Base-by-base conservation (phyloP, 1,284 basidiomycete genomes). In the Leccinum insolens region DNA sequence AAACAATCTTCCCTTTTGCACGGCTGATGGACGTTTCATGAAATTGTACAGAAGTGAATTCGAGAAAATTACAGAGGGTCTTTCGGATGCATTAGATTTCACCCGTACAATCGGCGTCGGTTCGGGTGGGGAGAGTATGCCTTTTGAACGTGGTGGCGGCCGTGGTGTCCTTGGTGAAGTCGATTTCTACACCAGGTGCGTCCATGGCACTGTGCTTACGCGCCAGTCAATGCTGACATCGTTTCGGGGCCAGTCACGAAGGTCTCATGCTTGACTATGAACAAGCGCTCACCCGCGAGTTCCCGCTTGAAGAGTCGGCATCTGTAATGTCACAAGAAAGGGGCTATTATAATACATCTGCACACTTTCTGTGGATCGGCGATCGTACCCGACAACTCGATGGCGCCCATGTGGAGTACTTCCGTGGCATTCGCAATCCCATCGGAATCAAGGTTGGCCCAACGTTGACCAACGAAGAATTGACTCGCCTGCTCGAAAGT, bases 381-480 rank as follows among this genome's bases (percentile, higher is more conserved):
- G 97, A 99, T 81, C 88, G 97, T 62, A 99, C 97, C n/a, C 84
- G 97, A 59, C 95, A 98, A 80, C 82, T 98, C 3, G 89, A 91
- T 68, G 95, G 95, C 17, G 97, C 96, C 1, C 97, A 99, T 77
- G 90, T 98, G 39, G 97, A 99, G 82, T 97, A 96, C 80, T 96
- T 97, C 80, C 84, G 95, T 62, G 95, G 96, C 4, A 95, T 99
- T 68, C 87, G 94, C 62, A 99, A 99, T 79, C 97, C 97, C 1
- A 95, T 99, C 69, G 97, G 97, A 2, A 89, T 99, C 82, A 99
- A 99, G 80, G 95, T 98, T 8, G 97, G 97, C 1, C 96, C 97
- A 25, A 89, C 88, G 37, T 94, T 98, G 92, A 81, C 84, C 66
- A 81, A 85, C 1, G 90, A 90, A 1, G 97, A 99, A 81, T 82